These are phyloP conservation scores for Neckera pumila DNA, from an alignment of 225 moss, liverwort and hornwort genomes.

Conservation along the genomic window DNA sequence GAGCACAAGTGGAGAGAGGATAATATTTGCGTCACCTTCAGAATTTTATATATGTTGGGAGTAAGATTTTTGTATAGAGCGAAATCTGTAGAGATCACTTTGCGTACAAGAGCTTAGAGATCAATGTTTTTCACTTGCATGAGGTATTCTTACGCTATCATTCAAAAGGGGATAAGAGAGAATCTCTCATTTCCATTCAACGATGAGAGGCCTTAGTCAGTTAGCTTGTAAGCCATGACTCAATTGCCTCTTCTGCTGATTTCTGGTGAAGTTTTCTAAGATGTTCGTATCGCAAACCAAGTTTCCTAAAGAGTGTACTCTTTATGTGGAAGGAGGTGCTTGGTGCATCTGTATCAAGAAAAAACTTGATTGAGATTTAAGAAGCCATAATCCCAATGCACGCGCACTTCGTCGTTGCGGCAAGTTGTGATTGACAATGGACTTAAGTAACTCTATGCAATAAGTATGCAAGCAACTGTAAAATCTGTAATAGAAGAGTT, in stretches of 20 bases:
- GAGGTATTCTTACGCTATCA: neutral
- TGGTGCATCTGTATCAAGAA: neutral
- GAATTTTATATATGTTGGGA: neutral
- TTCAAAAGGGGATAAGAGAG: neutral
- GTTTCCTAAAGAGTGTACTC: neutral
- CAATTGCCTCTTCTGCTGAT: neutral
- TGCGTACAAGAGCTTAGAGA: neutral
- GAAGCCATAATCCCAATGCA: neutral
- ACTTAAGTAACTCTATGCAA: neutral
- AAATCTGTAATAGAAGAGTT: neutral
- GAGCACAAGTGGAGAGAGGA: neutral
- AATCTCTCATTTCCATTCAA: neutral
- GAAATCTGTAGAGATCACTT: neutral
- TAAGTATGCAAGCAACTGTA: neutral
- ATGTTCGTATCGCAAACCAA: neutral
- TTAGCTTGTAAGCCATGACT: neutral
- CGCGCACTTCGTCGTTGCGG: neutral
- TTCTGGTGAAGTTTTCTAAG: neutral
- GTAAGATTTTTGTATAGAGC: too few relatives aligned
- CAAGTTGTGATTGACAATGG: neutral
- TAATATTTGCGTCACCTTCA: neutral
- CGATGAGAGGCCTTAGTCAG: neutral
- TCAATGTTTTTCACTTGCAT: neutral
- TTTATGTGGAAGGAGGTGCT: neutral
- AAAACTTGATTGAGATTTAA: neutral